phyloP scores from a whole-genome alignment of 1,139 yeast genomes.

The Magnusiomyces ingens region DNA sequence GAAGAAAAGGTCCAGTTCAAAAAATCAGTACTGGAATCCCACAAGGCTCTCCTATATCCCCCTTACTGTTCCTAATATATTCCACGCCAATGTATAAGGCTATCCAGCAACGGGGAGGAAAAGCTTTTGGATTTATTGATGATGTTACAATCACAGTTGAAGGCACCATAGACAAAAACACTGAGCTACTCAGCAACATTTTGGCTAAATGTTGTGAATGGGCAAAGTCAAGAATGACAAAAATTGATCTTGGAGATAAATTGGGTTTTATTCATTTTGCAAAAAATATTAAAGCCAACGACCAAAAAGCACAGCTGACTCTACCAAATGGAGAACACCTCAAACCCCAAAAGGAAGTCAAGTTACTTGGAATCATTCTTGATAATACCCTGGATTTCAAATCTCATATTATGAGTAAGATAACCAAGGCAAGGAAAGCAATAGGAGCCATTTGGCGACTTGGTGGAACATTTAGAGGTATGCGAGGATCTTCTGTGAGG shows the following conservation, averaged over 20 bases:
- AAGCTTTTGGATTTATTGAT: not conserved
- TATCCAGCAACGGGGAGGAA: not conserved
- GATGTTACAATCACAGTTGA: not conserved
- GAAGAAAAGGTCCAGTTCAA: not conserved
- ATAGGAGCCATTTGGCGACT: not conserved
- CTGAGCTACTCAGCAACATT: not conserved
- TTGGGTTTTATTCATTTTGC: not conserved
- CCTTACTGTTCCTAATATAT: constrained; percentile 18
- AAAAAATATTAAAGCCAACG: not conserved
- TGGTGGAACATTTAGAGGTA: not conserved
- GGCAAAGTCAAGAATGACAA: not conserved
- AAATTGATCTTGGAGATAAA: constrained; percentile 12
- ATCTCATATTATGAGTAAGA: not conserved
- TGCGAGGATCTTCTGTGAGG: not conserved
- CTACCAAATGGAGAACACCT: not conserved
- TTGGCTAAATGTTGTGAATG: not conserved
- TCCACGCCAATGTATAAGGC: constrained; percentile 16
- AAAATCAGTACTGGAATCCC: constrained; percentile 17
- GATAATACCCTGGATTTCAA: not conserved
- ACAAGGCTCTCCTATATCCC: constrained; percentile 21
- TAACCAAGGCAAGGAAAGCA: not conserved
- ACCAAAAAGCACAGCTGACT: not conserved
- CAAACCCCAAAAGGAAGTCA: not conserved
- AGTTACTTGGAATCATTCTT: not conserved
- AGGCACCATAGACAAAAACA: not conserved